Conservation (phyloP, 352 stramenopile genomes). For the Blastocystis sp. region DNA sequence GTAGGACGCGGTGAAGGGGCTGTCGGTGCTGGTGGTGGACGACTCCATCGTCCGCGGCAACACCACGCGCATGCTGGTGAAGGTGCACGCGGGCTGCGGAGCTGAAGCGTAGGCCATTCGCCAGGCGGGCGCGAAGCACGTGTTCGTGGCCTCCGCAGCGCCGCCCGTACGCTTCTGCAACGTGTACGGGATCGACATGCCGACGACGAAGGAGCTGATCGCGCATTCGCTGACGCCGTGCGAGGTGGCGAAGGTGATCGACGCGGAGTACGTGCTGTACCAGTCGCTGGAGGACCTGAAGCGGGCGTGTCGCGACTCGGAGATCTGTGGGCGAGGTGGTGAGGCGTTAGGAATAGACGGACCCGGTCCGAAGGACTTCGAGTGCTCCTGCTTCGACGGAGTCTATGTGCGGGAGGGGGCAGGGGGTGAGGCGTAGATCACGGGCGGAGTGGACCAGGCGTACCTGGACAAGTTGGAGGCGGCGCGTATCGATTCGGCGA, state of each 20-base stretch:
- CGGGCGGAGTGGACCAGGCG: constrained; percentile 33
- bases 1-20: constrained; percentile 81
- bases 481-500: constrained; percentile 79
- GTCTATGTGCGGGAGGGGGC: constrained; percentile 80
- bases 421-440: constrained; percentile 19
- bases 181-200: constrained; percentile 99
- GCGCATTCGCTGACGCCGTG: constrained; percentile 88
- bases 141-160: constrained; percentile 92
- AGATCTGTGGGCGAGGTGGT: not conserved
- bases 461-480: constrained; percentile 81
- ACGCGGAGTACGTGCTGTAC: constrained; percentile 91
- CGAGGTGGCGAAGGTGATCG: constrained; percentile 87
- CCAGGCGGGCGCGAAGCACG: constrained; percentile 90
- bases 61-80: constrained; percentile 93
- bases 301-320: constrained; percentile 74
- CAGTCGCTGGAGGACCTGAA: constrained; percentile 86
- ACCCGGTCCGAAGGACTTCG: constrained; percentile 80
- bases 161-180: constrained; percentile 96
- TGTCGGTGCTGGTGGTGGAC: constrained; percentile 95
- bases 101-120: constrained; percentile 74
- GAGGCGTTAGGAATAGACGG: constrained; percentile 75
- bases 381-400: constrained; percentile 93
- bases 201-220: constrained; percentile 92
- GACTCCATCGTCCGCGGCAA: constrained; percentile 98
- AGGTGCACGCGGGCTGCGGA: constrained; percentile 79